Percentiles rank a stretch among this genome's conserved stretches.
Conservation (phyloP, 805 yeast genomes). For the Candida verbasci region DNA sequence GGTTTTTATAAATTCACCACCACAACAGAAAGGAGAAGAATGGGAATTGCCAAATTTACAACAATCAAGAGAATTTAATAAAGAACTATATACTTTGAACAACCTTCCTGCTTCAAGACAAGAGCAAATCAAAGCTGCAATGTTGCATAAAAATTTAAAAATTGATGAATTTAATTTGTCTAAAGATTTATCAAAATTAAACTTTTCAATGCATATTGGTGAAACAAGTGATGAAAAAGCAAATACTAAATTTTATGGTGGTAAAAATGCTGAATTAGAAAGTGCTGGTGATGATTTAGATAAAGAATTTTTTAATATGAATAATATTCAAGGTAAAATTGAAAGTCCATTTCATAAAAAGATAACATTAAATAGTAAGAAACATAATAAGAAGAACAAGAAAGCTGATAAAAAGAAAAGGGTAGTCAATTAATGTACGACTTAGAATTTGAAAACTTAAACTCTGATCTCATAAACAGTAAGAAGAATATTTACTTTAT, state of each 20-base stretch:
- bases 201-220: conserved; percentile 72
- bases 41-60: conserved; percentile 48
- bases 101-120: conserved; percentile 69
- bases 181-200: conserved; percentile 63
- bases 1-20: conserved; percentile 79
- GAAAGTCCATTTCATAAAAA: conserved; percentile 70
- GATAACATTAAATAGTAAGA: conserved; percentile 37
- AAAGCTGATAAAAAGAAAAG: conserved; percentile 49
- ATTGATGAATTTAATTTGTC: conserved; percentile 58
- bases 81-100: conserved; percentile 63
- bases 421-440: conserved; percentile 19
- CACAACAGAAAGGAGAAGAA: conserved; percentile 48
- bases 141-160: conserved; percentile 49
- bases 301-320: conserved; percentile 76
- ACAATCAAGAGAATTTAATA: conserved; percentile 55
- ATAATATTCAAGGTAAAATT: conserved; percentile 56
- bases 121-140: conserved; percentile 65
- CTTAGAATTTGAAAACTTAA: no score
- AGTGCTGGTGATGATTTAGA: conserved; percentile 83
- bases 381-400: conserved; percentile 75
- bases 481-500: no score
- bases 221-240: conserved; percentile 34
- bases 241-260: conserved; percentile 62
- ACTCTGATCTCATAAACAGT: no score
- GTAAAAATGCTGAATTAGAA: conserved; percentile 73